A percentile compares a stretch with the other conserved stretches of the same genome.
phyloP scores from a whole-genome alignment of 768 basidiomycete genomes.

The Rhodosporidiobolus odoratus region DNA sequence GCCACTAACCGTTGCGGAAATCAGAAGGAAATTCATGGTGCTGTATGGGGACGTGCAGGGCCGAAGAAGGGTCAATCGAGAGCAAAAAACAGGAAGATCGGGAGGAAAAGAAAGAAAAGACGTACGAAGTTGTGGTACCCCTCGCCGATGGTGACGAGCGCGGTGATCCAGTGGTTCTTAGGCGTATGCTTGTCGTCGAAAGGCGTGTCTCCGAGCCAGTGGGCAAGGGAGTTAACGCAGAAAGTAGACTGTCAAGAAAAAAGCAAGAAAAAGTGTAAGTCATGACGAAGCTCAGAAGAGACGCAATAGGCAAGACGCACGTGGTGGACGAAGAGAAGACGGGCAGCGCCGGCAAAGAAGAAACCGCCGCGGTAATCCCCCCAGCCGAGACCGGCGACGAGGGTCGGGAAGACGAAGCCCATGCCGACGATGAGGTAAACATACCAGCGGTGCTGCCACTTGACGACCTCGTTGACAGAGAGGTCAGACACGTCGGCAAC shows the following conservation, averaged over 20 bases:
- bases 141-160: conserved; percentile 77
- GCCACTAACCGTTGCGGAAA: conserved; percentile 63
- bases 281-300: neutral
- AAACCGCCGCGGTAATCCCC: conserved; percentile 69
- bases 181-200: conserved; percentile 68
- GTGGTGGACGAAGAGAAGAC: conserved; percentile 73
- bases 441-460: conserved; percentile 74
- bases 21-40: conserved; percentile 74
- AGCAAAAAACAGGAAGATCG: neutral
- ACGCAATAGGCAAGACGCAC: conserved; percentile 52
- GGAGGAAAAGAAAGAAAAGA: neutral
- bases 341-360: conserved; percentile 68
- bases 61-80: neutral
- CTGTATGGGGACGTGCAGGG: neutral
- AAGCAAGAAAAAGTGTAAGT: neutral
- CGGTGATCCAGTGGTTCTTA: conserved; percentile 61
- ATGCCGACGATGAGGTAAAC: conserved; percentile 59
- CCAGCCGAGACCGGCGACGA: conserved; percentile 67
- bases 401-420: conserved; percentile 64
- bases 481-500: conserved; percentile 68
- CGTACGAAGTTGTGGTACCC: conserved; percentile 75
- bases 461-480: conserved; percentile 61
- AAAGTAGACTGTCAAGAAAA: conserved; percentile 61
- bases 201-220: conserved; percentile 72
- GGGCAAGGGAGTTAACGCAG: conserved; percentile 82